phyloP scores from a whole-genome alignment of 106 monocot species.

The Dioscorea zingiberensis region DNA sequence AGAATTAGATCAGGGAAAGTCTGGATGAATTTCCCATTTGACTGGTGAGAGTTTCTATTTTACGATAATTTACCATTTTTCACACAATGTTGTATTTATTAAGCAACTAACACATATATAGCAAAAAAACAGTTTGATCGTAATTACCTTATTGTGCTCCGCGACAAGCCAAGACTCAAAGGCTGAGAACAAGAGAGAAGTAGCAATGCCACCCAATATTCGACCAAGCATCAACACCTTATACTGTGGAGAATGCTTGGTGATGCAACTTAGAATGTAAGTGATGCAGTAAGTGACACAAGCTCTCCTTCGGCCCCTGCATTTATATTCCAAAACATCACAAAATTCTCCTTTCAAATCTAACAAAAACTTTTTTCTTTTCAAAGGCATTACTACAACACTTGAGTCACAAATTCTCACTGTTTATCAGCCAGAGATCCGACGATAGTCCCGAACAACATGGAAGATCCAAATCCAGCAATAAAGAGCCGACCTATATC shows the following conservation, averaged over 20 bases:
- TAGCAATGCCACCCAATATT: slow-evolving; percentile 87
- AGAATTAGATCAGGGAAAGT: too few species aligned
- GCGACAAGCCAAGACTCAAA: slow-evolving; percentile 99
- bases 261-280: slow-evolving; percentile 93
- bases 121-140: too few species aligned
- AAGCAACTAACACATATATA: too few species aligned
- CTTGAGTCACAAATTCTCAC: slow-evolving; percentile 15
- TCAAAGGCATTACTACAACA: neutral
- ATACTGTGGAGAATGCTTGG: slow-evolving; percentile 92
- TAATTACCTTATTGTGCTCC: slow-evolving; percentile 81
- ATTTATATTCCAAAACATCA: slow-evolving; percentile 8
- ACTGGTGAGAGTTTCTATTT: too few species aligned
- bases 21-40: too few species aligned
- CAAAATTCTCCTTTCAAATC: neutral
- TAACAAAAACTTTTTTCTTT: neutral
- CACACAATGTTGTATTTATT: too few species aligned
- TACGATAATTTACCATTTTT: too few species aligned
- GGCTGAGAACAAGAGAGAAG: slow-evolving; percentile 90
- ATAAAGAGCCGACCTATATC: slow-evolving; percentile 97
- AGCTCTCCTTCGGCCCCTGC: slow-evolving; percentile 88
- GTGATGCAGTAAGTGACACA: slow-evolving; percentile 94
- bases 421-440: slow-evolving; percentile 95
- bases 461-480: slow-evolving; percentile 96
- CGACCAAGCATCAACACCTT: slow-evolving; percentile 88
- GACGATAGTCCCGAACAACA: slow-evolving; percentile 96